phyloP scores from a whole-genome alignment of 306 rosid species.

The Senna siamea region DNA sequence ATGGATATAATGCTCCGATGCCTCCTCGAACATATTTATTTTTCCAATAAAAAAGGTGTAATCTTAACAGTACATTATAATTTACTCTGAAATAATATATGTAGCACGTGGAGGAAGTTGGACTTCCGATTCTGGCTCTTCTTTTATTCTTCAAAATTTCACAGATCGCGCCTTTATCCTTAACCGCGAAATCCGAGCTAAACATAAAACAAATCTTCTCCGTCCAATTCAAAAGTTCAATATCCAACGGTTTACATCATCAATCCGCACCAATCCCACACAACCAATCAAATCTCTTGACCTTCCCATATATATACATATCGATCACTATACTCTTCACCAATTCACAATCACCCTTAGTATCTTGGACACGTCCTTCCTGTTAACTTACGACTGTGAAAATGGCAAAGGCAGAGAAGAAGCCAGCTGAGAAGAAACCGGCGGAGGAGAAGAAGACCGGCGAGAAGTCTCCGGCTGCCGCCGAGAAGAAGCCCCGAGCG shows the following conservation, averaged over 20 bases:
- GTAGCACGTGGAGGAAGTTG: background rate
- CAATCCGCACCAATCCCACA: conserved; percentile 19
- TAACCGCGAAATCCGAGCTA: conserved; percentile 29
- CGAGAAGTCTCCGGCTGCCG: conserved; percentile 52
- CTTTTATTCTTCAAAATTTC: background rate
- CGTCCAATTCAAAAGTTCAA: conserved; percentile 2
- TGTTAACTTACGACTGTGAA: too few species aligned
- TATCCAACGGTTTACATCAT: conserved; percentile 40
- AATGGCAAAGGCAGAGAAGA: conserved; percentile 51
- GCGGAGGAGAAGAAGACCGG: conserved; percentile 51
- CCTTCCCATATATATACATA: background rate
- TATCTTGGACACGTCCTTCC: too few species aligned
- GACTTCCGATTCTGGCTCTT: background rate
- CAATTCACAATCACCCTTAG: background rate
- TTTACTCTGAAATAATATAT: too few species aligned
- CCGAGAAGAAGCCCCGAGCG: conserved; percentile 67
- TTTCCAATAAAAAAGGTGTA: too few species aligned
- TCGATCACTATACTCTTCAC: background rate
- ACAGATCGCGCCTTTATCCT: background rate
- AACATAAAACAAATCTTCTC: conserved; percentile 20
- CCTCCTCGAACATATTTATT: too few species aligned
- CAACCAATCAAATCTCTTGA: conserved; percentile 38
- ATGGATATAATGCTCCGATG: too few species aligned
- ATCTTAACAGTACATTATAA: too few species aligned
- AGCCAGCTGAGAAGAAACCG: conserved; percentile 59